These are phyloP conservation scores for Aspergillus puulaauensis DNA, from an alignment of 2,329 filamentous ascomycete species.

Conservation along the genomic window DNA sequence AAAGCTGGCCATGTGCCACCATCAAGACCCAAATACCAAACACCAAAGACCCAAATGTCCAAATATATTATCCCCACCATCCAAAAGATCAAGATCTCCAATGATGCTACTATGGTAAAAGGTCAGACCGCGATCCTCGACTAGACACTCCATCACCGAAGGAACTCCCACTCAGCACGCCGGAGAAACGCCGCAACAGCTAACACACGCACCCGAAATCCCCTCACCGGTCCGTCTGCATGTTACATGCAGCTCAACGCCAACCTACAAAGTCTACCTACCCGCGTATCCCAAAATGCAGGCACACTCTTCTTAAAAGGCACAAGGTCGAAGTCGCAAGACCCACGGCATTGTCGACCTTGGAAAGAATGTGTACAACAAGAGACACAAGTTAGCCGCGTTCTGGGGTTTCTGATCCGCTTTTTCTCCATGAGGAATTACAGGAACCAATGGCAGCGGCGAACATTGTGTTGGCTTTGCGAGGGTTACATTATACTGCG, in stretches of 20 bases:
- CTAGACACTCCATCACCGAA: slow-evolving; percentile 18
- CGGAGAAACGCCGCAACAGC: neutral
- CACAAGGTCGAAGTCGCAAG: slow-evolving; percentile 25
- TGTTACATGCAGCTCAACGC: neutral
- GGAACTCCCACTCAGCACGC: slow-evolving; percentile 19
- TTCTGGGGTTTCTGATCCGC: slow-evolving; percentile 42
- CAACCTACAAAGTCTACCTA: neutral
- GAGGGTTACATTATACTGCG: slow-evolving; percentile 6
- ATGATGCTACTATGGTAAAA: slow-evolving; percentile 49
- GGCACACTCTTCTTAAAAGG: slow-evolving; percentile 26
- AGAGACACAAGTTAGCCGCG: slow-evolving; percentile 25
- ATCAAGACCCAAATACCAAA: too few species aligned
- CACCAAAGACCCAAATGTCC: too few species aligned
- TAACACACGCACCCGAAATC: slow-evolving; percentile 12
- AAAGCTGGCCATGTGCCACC: too few species aligned
- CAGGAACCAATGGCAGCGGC: slow-evolving; percentile 47
- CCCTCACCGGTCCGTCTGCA: neutral
- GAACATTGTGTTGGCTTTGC: slow-evolving; percentile 24
- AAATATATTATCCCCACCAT: too few species aligned
- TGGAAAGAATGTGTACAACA: slow-evolving; percentile 30
- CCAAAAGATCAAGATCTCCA: slow-evolving; percentile 28
- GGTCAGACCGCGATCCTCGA: slow-evolving; percentile 38
- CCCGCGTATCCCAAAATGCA: slow-evolving; percentile 18
- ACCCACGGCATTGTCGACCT: slow-evolving; percentile 22
- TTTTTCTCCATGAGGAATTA: slow-evolving; percentile 41